Evolutionary conservation across 2,329 filamentous ascomycete species (phyloP).

Genomic region (Calonectria crousiana): DNA sequence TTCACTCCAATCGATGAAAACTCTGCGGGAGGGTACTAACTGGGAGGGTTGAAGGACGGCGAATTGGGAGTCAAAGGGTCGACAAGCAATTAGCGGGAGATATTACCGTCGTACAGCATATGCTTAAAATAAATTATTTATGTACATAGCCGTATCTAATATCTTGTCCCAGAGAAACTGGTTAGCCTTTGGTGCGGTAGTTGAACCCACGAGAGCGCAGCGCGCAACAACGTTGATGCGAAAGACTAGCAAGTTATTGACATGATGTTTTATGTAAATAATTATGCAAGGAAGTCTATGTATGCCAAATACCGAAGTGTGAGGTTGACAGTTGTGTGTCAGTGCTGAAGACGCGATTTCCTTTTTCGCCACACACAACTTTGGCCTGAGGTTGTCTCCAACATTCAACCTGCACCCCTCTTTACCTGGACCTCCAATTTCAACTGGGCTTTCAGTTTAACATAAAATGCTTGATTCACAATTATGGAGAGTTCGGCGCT

Average conservation of each 20-base stretch:
- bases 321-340: neutral
- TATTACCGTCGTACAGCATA: neutral
- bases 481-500: neutral
- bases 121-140: neutral
- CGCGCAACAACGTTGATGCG: too few relatives aligned
- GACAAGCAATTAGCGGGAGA: neutral
- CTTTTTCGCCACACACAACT: neutral
- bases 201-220: too few relatives aligned
- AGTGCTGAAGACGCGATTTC: neutral
- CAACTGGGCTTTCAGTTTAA: too few relatives aligned
- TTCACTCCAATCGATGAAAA: conserved; percentile 27
- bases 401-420: too few relatives aligned
- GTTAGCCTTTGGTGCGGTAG: neutral
- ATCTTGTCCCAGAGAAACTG: neutral
- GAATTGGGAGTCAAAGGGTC: too few relatives aligned
- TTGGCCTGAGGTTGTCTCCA: neutral
- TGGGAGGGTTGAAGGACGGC: neutral
- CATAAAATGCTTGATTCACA: neutral
- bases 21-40: conserved; percentile 22
- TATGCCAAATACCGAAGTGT: neutral
- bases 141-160: neutral
- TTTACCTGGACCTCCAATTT: too few relatives aligned
- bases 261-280: neutral
- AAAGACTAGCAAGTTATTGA: neutral
- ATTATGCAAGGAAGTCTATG: neutral